Evolutionary conservation across 2,329 filamentous ascomycete genomes (phyloP), one percentile per base, ranked within the genome.

Genomic region (Bipolaris oryzae): DNA sequence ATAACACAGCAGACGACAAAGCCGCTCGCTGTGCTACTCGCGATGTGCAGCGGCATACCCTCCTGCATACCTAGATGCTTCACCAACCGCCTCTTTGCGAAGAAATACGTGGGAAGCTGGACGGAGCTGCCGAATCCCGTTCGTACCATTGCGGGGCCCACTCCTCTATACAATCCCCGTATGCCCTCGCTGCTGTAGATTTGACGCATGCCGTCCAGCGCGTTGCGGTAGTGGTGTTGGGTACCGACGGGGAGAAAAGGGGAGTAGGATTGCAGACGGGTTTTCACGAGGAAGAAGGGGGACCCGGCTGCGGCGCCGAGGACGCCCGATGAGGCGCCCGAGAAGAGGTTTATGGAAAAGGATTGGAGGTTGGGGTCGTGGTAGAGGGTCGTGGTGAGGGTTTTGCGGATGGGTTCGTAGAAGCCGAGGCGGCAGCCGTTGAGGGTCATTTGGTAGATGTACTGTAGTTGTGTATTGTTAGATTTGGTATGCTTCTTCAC

Each of bases 261-360:
- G 35, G 92, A 96, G 81, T 85, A 98, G 66, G 92, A 96, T 78
- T 99, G 95, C 55, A 99, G 82, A 41, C 95, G 87, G 3, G 95
- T 99, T 83, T 99, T 99, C 76, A 98, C 90, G 52, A 99, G 86
- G 84, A 99, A 99, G 79, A 99, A 98, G 2, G 95, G 95, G 51
- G 91, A 96, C 37, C 94, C 95, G 20, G 90, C 89, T n/a, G 90
- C 90, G 7, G 94, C 95, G 64, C 95, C 95, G 55, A 99, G 85
- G 61, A 99, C 87, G 51, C 95, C 95, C 3, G 92, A 96, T 11
- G 86, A 81, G 18, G 95, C 95, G 67, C 95, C 95, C 54, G 92
- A 90, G 75, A 97, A 89, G 81, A 99, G 92, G 80, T 99, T 99
- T 78, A 98, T 85, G 34, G 87, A 90, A 55, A 98, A 84, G 66